These are phyloP conservation scores for Globisporangium iwayamae DNA, from an alignment of 352 stramenopile genomes.

Conservation along the genomic window DNA sequence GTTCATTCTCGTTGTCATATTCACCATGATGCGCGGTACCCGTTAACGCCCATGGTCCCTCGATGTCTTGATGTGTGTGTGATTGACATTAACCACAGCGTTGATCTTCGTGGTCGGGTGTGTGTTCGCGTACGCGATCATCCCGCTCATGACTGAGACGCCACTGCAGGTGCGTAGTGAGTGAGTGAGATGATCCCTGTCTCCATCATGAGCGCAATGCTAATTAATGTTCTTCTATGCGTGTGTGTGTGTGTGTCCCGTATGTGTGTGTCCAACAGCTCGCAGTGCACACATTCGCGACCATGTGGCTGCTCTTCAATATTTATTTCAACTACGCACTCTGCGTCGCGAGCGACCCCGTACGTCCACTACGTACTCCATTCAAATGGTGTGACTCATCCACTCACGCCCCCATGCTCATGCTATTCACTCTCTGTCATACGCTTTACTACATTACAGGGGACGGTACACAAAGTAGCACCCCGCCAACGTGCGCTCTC, in stretches of 20 bases:
- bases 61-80: not conserved
- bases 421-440: conserved; percentile 12
- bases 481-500: not conserved
- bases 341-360: conserved; percentile 57
- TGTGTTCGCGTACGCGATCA: conserved; percentile 47
- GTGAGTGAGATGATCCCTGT: not conserved
- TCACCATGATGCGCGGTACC: not conserved
- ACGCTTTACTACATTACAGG: not conserved
- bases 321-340: conserved; percentile 79
- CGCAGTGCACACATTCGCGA: conserved; percentile 24
- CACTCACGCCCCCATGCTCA: too few species aligned
- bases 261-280: conserved; percentile 17
- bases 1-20: not conserved
- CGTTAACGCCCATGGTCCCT: not conserved
- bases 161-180: conserved; percentile 24
- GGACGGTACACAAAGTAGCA: conserved; percentile 4
- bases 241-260: not conserved
- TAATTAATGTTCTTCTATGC: too few species aligned
- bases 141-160: conserved; percentile 44
- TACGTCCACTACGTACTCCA: conserved; percentile 7
- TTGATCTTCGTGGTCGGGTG: conserved; percentile 42
- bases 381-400: too few species aligned
- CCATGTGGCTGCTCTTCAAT: conserved; percentile 47
- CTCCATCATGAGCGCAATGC: not conserved
- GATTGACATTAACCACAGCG: conserved; percentile 10